Evolutionary conservation across 305 asterid genomes (phyloP).

Genomic region (Fraxinus floribunda): DNA sequence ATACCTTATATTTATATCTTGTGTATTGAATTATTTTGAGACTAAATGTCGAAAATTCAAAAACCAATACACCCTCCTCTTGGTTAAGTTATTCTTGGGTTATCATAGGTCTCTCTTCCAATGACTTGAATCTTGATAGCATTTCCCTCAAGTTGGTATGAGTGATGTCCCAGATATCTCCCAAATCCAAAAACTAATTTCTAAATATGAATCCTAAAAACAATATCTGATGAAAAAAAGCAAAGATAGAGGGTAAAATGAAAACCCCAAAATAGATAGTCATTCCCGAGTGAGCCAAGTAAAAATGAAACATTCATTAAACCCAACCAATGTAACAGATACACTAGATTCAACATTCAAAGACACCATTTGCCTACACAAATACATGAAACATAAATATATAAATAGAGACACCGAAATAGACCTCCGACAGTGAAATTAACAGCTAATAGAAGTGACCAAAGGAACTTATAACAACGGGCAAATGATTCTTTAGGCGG

Average conservation of each 20-base stretch:
- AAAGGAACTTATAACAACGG: constrained; percentile 66
- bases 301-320: background rate
- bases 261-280: background rate
- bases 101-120: no score
- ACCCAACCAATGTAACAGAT: background rate
- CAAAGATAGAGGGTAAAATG: background rate
- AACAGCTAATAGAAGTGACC: constrained; percentile 68
- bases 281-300: background rate
- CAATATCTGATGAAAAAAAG: background rate
- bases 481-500: constrained; percentile 60
- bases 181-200: background rate
- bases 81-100: no score
- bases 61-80: no score
- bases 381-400: background rate
- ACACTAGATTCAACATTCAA: background rate
- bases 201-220: background rate
- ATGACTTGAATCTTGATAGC: no score
- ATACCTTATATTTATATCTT: no score
- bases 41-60: no score
- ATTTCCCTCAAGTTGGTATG: no score
- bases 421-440: constrained; percentile 79
- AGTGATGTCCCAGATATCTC: background rate
- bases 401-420: background rate
- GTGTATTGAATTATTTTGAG: no score
- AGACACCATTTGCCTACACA: background rate